Percentiles rank a stretch among this genome's conserved stretches.
phyloP scores from a whole-genome alignment of 2,329 filamentous ascomycete genomes.

The Alternaria sp. region DNA sequence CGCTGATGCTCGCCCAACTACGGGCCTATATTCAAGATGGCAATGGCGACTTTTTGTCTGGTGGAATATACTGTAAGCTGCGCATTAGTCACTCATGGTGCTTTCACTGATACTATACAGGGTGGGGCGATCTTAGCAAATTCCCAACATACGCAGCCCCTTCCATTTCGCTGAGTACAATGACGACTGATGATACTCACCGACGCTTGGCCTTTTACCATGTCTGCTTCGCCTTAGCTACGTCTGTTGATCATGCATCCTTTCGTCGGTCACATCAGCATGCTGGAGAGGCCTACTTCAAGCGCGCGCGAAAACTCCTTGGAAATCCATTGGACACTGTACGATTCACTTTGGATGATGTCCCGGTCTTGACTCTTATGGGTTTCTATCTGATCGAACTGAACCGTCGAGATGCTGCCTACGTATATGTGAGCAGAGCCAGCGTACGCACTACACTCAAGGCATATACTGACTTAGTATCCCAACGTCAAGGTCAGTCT shows the following conservation, averaged over 20 bases:
- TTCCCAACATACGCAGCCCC: constrained; percentile 22
- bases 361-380: constrained; percentile 39
- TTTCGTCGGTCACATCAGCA: constrained; percentile 27
- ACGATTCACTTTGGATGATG: constrained; percentile 36
- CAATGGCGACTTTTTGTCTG: constrained; percentile 32
- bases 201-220: constrained; percentile 38
- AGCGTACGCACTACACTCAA: background rate
- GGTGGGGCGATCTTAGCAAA: constrained; percentile 36
- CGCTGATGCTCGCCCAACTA: constrained; percentile 32
- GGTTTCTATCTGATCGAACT: constrained; percentile 41
- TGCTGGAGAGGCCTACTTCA: constrained; percentile 38
- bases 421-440: constrained; percentile 33
- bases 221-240: constrained; percentile 38
- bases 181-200: constrained; percentile 30
- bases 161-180: constrained; percentile 25
- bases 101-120: constrained; percentile 8
- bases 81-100: background rate
- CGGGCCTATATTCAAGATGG: constrained; percentile 39
- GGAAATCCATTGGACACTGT: constrained; percentile 40
- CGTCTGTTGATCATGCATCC: constrained; percentile 26
- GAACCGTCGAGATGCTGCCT: constrained; percentile 41
- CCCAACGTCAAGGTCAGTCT: constrained; percentile 16
- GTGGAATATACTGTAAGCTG: constrained; percentile 35
- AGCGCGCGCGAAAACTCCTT: constrained; percentile 35
- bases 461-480: background rate